Conservation (phyloP, 2,329 filamentous ascomycete species). For the Stachybotrys elegans region DNA sequence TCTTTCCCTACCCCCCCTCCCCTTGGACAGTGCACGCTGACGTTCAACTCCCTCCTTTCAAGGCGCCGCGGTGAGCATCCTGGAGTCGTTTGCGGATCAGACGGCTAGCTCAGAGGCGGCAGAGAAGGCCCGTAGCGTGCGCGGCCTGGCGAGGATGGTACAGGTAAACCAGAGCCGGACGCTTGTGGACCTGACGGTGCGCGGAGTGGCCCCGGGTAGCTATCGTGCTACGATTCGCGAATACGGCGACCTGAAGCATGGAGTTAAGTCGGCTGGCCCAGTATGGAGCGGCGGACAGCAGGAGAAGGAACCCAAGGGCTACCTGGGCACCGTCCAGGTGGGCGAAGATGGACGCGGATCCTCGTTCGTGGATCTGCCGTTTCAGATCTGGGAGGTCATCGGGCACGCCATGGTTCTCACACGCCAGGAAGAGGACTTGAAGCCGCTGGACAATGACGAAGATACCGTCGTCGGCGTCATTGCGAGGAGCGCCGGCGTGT, state of each 20-base stretch:
- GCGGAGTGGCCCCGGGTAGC: constrained; percentile 72
- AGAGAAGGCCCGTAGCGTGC: constrained; percentile 54
- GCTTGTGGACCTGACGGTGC: constrained; percentile 81
- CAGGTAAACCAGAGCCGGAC: constrained; percentile 76
- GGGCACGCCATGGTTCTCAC: constrained; percentile 88
- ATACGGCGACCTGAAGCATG: constrained; percentile 79
- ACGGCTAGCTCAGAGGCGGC: constrained; percentile 37
- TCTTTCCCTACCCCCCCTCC: too few relatives aligned
- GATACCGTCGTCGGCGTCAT: constrained; percentile 90
- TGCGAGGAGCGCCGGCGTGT: constrained; percentile 92
- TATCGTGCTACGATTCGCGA: constrained; percentile 84
- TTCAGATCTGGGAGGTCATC: constrained; percentile 95
- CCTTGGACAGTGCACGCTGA: too few relatives aligned
- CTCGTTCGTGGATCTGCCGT: constrained; percentile 73
- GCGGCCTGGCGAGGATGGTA: constrained; percentile 88
- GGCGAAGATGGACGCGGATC: constrained; percentile 70
- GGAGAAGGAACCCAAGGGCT: constrained; percentile 38
- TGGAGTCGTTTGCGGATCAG: constrained; percentile 73
- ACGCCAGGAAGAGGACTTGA: constrained; percentile 47
- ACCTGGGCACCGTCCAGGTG: constrained; percentile 73
- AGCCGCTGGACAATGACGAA: constrained; percentile 65
- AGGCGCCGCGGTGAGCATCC: constrained; percentile 88
- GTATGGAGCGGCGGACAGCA: constrained; percentile 63
- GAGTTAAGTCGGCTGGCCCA: constrained; percentile 75
- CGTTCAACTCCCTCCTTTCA: too few relatives aligned